Percentiles rank a stretch among this genome's conserved stretches.
phyloP scores from a whole-genome alignment of 2,329 filamentous ascomycete genomes.

The Aureobasidium sp. region DNA sequence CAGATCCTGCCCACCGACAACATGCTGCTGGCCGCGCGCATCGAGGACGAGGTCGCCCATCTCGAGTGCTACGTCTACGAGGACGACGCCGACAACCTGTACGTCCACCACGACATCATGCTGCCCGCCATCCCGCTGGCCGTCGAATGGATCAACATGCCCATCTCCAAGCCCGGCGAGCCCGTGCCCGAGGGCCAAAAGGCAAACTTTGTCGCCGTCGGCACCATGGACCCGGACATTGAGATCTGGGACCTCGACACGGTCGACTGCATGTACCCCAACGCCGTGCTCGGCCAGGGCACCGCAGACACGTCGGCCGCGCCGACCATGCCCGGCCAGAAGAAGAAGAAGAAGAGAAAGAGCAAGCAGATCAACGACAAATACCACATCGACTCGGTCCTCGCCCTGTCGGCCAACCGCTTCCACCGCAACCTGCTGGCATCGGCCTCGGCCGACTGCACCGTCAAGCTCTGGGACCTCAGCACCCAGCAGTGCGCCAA shows the following conservation, averaged over 20 bases:
- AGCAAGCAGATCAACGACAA: constrained; percentile 78
- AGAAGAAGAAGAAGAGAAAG: constrained; percentile 89
- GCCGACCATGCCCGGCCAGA: constrained; percentile 39
- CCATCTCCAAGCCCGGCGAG: constrained; percentile 60
- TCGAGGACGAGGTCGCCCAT: constrained; percentile 95
- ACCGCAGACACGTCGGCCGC: constrained; percentile 30
- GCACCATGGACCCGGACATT: constrained; percentile 96
- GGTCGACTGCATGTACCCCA: constrained; percentile 96
- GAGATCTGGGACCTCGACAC: constrained; percentile 97
- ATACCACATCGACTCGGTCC: constrained; percentile 89
- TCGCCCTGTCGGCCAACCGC: constrained; percentile 84
- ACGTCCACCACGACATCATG: constrained; percentile 99
- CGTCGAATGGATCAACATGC: constrained; percentile 89
- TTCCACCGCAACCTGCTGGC: constrained; percentile 90
- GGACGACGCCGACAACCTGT: constrained; percentile 88
- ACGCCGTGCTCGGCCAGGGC: constrained; percentile 82
- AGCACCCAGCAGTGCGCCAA: constrained; percentile 88
- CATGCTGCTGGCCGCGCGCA: constrained; percentile 79
- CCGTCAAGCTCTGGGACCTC: constrained; percentile 95
- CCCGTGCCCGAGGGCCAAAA: constrained; percentile 51
- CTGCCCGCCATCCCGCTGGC: constrained; percentile 91
- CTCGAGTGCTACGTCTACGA: constrained; percentile 97
- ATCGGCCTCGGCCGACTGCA: constrained; percentile 91
- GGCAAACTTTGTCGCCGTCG: constrained; percentile 89
- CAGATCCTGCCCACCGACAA: constrained; percentile 92